Percentiles rank a stretch among this genome's conserved stretches.
Evolutionary conservation across 139 green algal genomes (phyloP).

Genomic region (Limnomonas spitsbergensis): DNA sequence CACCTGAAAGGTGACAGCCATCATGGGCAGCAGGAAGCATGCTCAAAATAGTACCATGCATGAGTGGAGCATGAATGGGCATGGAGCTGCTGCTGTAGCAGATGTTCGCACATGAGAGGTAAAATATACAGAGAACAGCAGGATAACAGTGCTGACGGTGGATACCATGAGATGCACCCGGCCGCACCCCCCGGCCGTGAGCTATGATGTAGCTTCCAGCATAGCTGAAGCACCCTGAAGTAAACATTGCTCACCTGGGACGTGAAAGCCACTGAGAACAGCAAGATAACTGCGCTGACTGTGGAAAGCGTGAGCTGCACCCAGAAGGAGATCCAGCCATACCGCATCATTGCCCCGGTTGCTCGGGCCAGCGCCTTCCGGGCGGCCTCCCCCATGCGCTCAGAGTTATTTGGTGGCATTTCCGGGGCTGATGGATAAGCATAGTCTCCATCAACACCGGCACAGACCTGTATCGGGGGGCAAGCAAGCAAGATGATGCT

Average conservation of each 20-base stretch:
- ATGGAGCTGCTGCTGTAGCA: conserved; percentile 56
- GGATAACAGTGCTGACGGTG: background rate
- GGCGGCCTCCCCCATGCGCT: conserved; percentile 48
- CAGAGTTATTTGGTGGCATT: conserved; percentile 32
- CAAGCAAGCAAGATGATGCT: too few species aligned
- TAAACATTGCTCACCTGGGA: conserved; percentile 49
- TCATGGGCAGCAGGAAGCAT: too few species aligned
- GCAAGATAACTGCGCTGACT: conserved; percentile 83
- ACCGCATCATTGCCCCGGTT: conserved; percentile 48
- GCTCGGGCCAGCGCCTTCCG: conserved; percentile 40
- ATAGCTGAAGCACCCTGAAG: background rate
- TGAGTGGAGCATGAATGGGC: too few species aligned
- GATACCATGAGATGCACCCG: background rate
- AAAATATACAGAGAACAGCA: background rate
- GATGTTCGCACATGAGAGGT: background rate
- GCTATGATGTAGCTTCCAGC: background rate
- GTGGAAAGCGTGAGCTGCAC: conserved; percentile 85
- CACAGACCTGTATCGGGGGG: background rate
- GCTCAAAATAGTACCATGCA: too few species aligned
- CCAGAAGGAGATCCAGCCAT: conserved; percentile 93
- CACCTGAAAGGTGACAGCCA: too few species aligned
- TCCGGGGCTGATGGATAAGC: conserved; percentile 20
- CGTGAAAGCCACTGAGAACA: conserved; percentile 94
- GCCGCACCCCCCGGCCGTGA: too few species aligned
- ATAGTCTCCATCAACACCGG: background rate